These are phyloP conservation scores for Cardamine resedifolia DNA, from an alignment of 345 rosid genomes.

Conservation along the genomic window DNA sequence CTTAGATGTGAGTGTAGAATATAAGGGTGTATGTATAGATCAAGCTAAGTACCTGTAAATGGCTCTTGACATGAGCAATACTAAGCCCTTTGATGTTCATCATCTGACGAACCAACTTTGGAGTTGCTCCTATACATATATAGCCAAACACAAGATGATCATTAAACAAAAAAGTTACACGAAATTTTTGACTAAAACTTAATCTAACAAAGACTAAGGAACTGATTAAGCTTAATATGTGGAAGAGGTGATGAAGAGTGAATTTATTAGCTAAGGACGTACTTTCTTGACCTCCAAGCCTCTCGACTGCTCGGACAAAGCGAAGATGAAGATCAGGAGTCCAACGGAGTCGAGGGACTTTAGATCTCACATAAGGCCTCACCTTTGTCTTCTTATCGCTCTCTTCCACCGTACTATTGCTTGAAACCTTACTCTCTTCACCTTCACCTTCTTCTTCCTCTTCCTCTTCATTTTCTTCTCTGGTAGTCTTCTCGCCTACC, in stretches of 20 bases:
- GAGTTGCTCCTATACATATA: conserved; percentile 64
- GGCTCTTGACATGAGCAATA: conserved; percentile 93
- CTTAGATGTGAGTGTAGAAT: neutral
- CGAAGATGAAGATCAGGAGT: conserved; percentile 85
- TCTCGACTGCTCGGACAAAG: conserved; percentile 70
- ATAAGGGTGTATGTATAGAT: neutral
- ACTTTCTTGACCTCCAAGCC: conserved; percentile 94
- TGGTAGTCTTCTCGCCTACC: neutral
- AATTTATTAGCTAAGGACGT: conserved; percentile 26
- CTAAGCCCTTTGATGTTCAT: conserved; percentile 88
- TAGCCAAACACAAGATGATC: neutral
- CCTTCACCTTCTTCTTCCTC: conserved; percentile 40
- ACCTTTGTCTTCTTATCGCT: conserved; percentile 57
- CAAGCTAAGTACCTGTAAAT: conserved; percentile 73
- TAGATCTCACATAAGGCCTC: conserved; percentile 75
- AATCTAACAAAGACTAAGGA: neutral
- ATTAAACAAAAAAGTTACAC: neutral
- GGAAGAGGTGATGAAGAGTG: neutral
- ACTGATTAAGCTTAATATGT: neutral
- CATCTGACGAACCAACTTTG: conserved; percentile 74
- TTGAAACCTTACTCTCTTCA: conserved; percentile 52
- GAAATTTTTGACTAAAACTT: neutral
- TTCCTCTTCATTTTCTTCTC: conserved; percentile 16
- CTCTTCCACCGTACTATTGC: conserved; percentile 88
- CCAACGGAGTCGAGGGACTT: conserved; percentile 84